phyloP scores from a whole-genome alignment of 2,329 filamentous ascomycete species.

The Pyrenochaeta sp. region DNA sequence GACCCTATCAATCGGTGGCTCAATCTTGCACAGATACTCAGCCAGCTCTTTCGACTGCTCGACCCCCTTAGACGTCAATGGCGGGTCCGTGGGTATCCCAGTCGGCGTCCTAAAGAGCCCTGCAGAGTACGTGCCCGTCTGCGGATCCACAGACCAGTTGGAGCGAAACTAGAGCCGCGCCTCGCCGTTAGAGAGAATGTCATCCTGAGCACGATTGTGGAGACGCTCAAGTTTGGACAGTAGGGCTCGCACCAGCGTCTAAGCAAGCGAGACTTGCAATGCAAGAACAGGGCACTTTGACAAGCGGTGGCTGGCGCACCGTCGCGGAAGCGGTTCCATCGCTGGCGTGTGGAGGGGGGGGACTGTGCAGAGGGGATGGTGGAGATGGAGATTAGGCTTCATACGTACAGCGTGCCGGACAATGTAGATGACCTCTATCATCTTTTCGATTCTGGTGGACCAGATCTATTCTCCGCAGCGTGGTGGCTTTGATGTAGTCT shows the following conservation, averaged over 20 bases:
- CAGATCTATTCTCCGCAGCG: conserved; percentile 5
- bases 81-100: conserved; percentile 85
- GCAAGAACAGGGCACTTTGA: conserved; percentile 13
- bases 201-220: conserved; percentile 16
- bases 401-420: conserved; percentile 60
- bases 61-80: conserved; percentile 85
- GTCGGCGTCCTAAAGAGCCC: conserved; percentile 75
- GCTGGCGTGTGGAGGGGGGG: conserved; percentile 12
- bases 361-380: conserved; percentile 8
- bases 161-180: conserved; percentile 72
- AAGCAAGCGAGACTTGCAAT: conserved; percentile 7
- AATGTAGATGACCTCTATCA: conserved; percentile 59
- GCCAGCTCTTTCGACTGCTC: conserved; percentile 81
- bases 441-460: conserved; percentile 16
- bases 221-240: conserved; percentile 9
- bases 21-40: conserved; percentile 65
- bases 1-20: conserved; percentile 75
- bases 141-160: conserved; percentile 84
- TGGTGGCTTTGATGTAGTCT: conserved; percentile 7
- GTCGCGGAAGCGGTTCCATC: conserved; percentile 15
- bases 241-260: conserved; percentile 8
- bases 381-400: conserved; percentile 14
- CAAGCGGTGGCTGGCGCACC: conserved; percentile 7
- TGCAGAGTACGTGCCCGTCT: conserved; percentile 78
- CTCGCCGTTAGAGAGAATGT: conserved; percentile 27